Evolutionary conservation across 2,329 filamentous ascomycete genomes (phyloP), one percentile per base, ranked within the genome.

Genomic region (Fusarium piperis): DNA sequence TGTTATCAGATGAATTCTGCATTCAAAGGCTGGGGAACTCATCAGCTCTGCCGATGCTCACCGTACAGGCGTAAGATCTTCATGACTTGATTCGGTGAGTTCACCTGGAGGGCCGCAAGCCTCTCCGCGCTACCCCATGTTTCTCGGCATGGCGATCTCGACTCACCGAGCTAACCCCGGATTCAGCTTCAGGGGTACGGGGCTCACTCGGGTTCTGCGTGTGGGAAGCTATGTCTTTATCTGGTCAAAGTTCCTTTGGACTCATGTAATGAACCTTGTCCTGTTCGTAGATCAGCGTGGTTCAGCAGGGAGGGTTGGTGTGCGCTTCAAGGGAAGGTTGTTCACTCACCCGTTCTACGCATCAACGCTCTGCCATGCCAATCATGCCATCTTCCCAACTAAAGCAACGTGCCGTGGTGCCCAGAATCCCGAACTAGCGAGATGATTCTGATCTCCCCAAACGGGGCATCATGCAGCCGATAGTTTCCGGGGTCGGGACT

Each of bases 81-180:
- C 4, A 46, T 35, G 15, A 57, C 15, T 9, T 53, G 30, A 48
- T 53, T 56, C 48, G n/a, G 32, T 60, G 55, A n/a, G 48, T 46
- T 46, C 32, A 15, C 28, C 28, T 52, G 15, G 28, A 13, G 11
- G 12, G 16, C 20, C 39, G 30, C 20, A 26, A 32, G 23, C 52
- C 35, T 35, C 61, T 66, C 53, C 33, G 55, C 61, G 38, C 57
- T 70, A 55, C 61, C 69, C 62, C 62, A 58, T 28, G 55, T 63
- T 56, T 53, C 33, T 48, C 38, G 57, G 59, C 52, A 68, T 65
- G 38, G 55, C 64, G 55, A 56, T 65, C 59, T 72, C 65, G 65
- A 67, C 39, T 59, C 69, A 59, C 65, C 62, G 41, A 63, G 48
- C 69, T 67, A 70, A 70, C 69, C 69, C 69, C 69, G 33, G 69